Percentiles rank a stretch among this genome's conserved stretches.
Conservation (phyloP, 306 rosid species). For the Ammopiptanthus mongolicus region DNA sequence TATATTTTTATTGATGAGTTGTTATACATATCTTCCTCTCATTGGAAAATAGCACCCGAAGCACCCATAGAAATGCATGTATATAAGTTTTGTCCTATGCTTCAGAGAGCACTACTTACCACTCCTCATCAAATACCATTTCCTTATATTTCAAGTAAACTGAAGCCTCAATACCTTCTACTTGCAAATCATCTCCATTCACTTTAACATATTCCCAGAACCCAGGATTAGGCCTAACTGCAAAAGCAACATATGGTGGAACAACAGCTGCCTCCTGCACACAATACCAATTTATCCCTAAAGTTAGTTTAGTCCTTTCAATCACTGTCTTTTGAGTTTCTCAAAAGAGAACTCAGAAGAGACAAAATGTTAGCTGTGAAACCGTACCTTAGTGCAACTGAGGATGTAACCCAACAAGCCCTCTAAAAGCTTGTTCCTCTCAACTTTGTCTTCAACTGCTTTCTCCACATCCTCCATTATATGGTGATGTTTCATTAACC, state of each 20-base stretch:
- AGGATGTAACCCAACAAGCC: constrained; percentile 76
- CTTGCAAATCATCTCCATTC: constrained; percentile 64
- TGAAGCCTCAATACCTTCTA: constrained; percentile 49
- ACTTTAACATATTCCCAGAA: constrained; percentile 84
- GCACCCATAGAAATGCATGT: too few species aligned
- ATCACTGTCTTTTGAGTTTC: background rate
- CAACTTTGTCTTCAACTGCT: constrained; percentile 51
- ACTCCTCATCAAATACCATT: constrained; percentile 32
- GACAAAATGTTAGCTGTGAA: background rate
- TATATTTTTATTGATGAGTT: too few species aligned
- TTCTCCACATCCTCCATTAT: constrained; percentile 64
- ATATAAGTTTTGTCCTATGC: background rate
- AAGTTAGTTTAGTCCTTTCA: background rate
- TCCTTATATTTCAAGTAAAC: constrained; percentile 79
- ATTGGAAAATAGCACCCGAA: too few species aligned
- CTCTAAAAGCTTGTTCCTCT: constrained; percentile 56
- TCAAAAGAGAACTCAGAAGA: background rate
- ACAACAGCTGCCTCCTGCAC: constrained; percentile 71
- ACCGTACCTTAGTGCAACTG: constrained; percentile 64
- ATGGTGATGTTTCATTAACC: constrained; percentile 53
- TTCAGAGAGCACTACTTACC: constrained; percentile 5
- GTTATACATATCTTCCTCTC: too few species aligned
- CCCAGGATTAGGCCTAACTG: constrained; percentile 88
- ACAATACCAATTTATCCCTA: background rate
- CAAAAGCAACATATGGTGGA: constrained; percentile 86